Evolutionary conservation across 345 rosid genomes (phyloP).

Genomic region (Gossypium herbaceum): DNA sequence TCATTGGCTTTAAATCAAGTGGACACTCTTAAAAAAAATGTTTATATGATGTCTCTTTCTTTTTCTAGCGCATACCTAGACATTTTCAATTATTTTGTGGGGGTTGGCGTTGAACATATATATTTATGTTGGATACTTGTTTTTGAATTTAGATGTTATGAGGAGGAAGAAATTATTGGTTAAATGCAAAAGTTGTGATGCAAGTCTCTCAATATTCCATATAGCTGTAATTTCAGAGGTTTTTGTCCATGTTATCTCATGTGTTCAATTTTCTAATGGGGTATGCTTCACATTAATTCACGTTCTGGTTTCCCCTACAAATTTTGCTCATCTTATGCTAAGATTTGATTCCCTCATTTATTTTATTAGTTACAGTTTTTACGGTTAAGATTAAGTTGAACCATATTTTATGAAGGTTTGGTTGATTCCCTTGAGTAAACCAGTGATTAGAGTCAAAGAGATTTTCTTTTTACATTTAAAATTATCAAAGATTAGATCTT

Average conservation of each 20-base stretch:
- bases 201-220: background rate
- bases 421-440: background rate
- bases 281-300: background rate
- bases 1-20: too few species aligned
- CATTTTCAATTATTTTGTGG: too few species aligned
- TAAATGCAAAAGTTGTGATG: background rate
- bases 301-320: too few species aligned
- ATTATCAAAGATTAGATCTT: background rate
- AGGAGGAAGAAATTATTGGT: background rate
- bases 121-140: too few species aligned
- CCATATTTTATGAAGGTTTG: background rate
- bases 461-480: too few species aligned
- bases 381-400: slow-evolving; percentile 21
- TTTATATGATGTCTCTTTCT: too few species aligned
- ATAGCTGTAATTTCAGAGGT: background rate
- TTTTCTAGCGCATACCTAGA: too few species aligned
- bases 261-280: slow-evolving; percentile 23
- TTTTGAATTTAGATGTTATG: too few species aligned
- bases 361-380: slow-evolving; percentile 21
- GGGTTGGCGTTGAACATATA: too few species aligned
- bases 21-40: too few species aligned
- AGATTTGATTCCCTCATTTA: slow-evolving; percentile 16
- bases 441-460: background rate
- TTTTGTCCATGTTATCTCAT: slow-evolving; percentile 37
- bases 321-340: background rate